phyloP scores from a whole-genome alignment of 2,329 filamentous ascomycete species.

The Cadophora luteo-olivacea region DNA sequence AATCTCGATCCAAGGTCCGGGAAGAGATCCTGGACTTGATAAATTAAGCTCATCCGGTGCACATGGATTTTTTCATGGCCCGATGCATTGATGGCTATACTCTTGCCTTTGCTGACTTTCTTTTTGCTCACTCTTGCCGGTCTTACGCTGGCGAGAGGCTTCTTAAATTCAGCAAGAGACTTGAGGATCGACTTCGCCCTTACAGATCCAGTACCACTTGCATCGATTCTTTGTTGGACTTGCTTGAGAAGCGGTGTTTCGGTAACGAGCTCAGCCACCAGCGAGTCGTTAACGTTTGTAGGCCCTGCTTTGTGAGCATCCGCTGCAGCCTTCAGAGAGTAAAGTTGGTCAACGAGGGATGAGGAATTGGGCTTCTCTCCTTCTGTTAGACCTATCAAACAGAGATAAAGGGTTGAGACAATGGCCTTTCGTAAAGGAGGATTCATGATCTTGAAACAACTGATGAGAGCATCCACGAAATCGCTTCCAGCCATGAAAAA shows the following conservation, averaged over 20 bases:
- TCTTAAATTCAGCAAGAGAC: conserved; percentile 65
- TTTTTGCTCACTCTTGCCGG: conserved; percentile 58
- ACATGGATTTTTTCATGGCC: conserved; percentile 59
- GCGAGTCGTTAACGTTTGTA: conserved; percentile 66
- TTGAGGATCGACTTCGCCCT: conserved; percentile 66
- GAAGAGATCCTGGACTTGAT: conserved; percentile 93
- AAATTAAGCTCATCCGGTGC: conserved; percentile 83
- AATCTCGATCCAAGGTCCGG: conserved; percentile 86
- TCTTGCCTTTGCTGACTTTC: conserved; percentile 73
- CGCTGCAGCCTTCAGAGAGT: conserved; percentile 75
- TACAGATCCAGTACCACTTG: conserved; percentile 55
- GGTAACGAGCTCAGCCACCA: conserved; percentile 84
- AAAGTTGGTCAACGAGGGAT: conserved; percentile 82
- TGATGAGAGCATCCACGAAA: conserved; percentile 78
- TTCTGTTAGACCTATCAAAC: conserved; percentile 73
- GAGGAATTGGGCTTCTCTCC: conserved; percentile 72
- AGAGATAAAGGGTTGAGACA: conserved; percentile 76
- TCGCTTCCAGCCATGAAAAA: conserved; percentile 85
- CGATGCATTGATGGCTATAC: conserved; percentile 45
- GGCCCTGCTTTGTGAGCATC: conserved; percentile 66
- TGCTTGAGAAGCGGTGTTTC: conserved; percentile 76
- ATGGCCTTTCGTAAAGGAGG: conserved; percentile 70
- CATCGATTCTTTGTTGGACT: conserved; percentile 60
- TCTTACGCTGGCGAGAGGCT: conserved; percentile 57
- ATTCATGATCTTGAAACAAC: conserved; percentile 69